Percentiles rank a stretch among this genome's conserved stretches.
Evolutionary conservation across 345 rosid genomes (phyloP).

Genomic region (Triadica sebifera): DNA sequence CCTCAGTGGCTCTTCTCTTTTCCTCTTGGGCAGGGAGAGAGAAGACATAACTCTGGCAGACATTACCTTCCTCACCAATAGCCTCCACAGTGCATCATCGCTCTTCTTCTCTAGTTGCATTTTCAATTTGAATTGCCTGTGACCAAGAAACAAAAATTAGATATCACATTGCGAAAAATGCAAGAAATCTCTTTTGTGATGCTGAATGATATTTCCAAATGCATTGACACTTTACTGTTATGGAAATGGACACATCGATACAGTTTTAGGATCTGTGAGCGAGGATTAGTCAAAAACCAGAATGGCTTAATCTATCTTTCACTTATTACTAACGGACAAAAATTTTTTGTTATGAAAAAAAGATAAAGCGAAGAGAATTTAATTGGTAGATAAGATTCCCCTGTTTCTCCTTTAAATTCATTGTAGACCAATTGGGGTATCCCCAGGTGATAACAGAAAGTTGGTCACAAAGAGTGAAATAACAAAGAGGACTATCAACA

Average conservation of each 20-base stretch:
- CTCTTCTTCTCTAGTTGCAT: conserved; percentile 41
- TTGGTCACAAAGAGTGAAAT: not conserved
- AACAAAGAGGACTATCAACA: not conserved
- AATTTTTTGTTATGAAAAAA: too few species aligned
- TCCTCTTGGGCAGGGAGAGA: conserved; percentile 52
- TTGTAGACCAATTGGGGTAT: too few species aligned
- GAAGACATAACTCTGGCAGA: conserved; percentile 67
- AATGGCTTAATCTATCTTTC: not conserved
- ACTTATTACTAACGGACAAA: not conserved
- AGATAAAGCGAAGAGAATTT: too few species aligned
- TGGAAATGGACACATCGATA: too few species aligned
- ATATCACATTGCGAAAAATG: too few species aligned
- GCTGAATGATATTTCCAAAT: too few species aligned
- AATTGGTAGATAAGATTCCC: not conserved
- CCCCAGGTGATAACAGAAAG: too few species aligned
- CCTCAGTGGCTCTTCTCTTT: conserved; percentile 35
- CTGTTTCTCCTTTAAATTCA: not conserved
- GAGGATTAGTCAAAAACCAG: not conserved
- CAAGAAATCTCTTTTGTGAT: too few species aligned
- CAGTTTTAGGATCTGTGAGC: too few species aligned
- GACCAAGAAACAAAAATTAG: not conserved
- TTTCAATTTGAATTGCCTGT: conserved; percentile 72
- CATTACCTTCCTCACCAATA: conserved; percentile 65
- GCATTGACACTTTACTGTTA: too few species aligned
- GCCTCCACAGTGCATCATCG: conserved; percentile 61